phyloP scores from a whole-genome alignment of 2,329 filamentous ascomycete genomes.

The Ophioceras dolichostomum region DNA sequence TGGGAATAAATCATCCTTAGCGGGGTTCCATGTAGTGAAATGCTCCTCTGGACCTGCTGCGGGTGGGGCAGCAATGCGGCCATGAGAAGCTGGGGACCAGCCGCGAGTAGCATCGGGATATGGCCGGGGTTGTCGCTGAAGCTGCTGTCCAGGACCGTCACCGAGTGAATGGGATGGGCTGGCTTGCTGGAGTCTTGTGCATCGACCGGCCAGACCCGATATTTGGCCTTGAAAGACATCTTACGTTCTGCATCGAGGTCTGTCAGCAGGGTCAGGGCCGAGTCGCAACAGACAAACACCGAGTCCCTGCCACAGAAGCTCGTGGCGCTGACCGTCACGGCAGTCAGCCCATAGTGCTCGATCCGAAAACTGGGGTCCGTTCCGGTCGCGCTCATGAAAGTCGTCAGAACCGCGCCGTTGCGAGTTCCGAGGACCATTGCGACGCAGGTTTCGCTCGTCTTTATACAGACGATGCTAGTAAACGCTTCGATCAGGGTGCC shows the following conservation, averaged over 20 bases:
- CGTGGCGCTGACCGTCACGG: slow-evolving; percentile 9
- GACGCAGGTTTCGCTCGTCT: slow-evolving; percentile 11
- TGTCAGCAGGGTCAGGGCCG: slow-evolving; percentile 29
- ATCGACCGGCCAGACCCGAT: slow-evolving; percentile 39
- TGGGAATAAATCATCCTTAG: slow-evolving; percentile 42
- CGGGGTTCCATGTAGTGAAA: slow-evolving; percentile 35
- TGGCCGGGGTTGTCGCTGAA: slow-evolving; percentile 25
- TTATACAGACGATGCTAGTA: slow-evolving; percentile 26
- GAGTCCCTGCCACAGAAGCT: slow-evolving; percentile 10
- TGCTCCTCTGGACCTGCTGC: slow-evolving; percentile 34
- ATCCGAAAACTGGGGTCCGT: slow-evolving; percentile 10
- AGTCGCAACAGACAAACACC: slow-evolving; percentile 36
- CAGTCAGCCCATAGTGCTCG: slow-evolving; percentile 13
- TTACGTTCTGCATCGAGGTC: slow-evolving; percentile 17
- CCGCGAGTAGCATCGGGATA: slow-evolving; percentile 34
- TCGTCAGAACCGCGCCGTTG: slow-evolving; percentile 35
- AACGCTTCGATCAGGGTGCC: slow-evolving; percentile 23
- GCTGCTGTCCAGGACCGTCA: slow-evolving; percentile 26
- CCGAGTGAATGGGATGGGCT: slow-evolving; percentile 34
- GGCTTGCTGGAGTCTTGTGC: slow-evolving; percentile 29
- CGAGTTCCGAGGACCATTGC: slow-evolving; percentile 32
- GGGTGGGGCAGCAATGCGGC: slow-evolving; percentile 34
- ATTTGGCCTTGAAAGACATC: slow-evolving; percentile 24
- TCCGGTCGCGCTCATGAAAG: slow-evolving; percentile 14
- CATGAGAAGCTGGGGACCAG: slow-evolving; percentile 37